These are phyloP conservation scores for Rugosomyces carneus DNA, from an alignment of 1,284 basidiomycete genomes.

Conservation along the genomic window DNA sequence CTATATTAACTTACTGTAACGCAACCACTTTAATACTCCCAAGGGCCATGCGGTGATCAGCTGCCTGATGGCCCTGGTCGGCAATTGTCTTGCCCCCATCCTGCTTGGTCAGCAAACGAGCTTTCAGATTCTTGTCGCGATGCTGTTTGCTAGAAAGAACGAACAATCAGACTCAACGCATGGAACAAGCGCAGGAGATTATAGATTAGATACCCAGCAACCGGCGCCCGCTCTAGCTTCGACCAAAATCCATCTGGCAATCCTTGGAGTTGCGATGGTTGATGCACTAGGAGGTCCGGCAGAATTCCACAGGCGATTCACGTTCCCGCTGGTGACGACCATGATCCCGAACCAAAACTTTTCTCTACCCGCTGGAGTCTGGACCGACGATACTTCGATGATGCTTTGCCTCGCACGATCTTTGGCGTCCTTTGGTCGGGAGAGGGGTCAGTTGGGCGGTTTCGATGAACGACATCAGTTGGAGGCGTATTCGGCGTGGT, in stretches of 20 bases:
- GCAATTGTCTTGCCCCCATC: too few relatives aligned
- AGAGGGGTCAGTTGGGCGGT: constrained; percentile 17
- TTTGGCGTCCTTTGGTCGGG: constrained; percentile 21
- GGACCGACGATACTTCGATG: constrained; percentile 44
- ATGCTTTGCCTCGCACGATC: constrained; percentile 35
- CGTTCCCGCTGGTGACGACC: constrained; percentile 28
- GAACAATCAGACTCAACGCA: neutral
- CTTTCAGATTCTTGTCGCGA: too few relatives aligned
- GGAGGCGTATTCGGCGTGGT: constrained; percentile 30
- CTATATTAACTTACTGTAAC: too few relatives aligned
- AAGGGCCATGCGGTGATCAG: too few relatives aligned
- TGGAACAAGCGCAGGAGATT: neutral
- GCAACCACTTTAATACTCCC: too few relatives aligned
- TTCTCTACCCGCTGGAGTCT: constrained; percentile 29
- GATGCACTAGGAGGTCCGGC: constrained; percentile 38
- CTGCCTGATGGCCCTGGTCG: too few relatives aligned
- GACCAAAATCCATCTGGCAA: constrained; percentile 33
- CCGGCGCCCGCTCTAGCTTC: constrained; percentile 4
- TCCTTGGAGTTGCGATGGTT: constrained; percentile 33
- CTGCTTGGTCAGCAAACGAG: too few relatives aligned
- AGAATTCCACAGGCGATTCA: constrained; percentile 32
- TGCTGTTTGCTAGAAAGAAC: neutral
- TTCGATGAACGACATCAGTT: constrained; percentile 36
- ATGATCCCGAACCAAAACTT: constrained; percentile 36
- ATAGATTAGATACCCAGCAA: constrained; percentile 8